A percentile compares a stretch with the other conserved stretches of the same genome.
Evolutionary conservation across 345 rosid species (phyloP).

Genomic region (Carallia pectinifolia): DNA sequence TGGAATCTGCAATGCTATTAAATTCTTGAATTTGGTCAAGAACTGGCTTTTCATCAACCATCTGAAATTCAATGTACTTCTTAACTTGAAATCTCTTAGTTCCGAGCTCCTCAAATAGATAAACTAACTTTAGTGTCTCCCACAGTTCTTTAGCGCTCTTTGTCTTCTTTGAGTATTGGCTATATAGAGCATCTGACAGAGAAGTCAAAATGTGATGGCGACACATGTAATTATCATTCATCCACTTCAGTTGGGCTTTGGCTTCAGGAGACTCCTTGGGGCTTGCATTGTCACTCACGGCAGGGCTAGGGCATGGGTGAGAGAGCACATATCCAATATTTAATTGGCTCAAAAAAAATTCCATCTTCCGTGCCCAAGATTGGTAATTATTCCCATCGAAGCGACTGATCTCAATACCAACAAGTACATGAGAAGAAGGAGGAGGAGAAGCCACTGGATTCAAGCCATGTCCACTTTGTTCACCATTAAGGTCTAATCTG

Average conservation of each 20-base stretch:
- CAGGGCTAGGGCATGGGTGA: conserved; percentile 46
- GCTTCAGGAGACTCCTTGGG: conserved; percentile 28
- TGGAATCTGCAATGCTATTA: conserved; percentile 65
- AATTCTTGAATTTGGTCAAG: conserved; percentile 59
- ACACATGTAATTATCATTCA: conserved; percentile 65
- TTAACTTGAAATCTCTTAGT: conserved; percentile 66
- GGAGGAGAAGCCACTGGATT: conserved; percentile 8
- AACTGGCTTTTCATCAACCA: conserved; percentile 55
- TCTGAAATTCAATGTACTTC: conserved; percentile 71
- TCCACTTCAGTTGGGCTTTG: conserved; percentile 53
- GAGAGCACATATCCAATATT: conserved; percentile 58
- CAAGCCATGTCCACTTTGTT: conserved; percentile 9
- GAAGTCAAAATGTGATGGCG: conserved; percentile 56
- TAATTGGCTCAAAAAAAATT: conserved; percentile 61
- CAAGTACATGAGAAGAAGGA: conserved; percentile 30
- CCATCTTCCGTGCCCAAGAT: conserved; percentile 62
- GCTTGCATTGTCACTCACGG: conserved; percentile 29
- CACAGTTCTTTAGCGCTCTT: conserved; percentile 72
- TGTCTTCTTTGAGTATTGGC: conserved; percentile 48
- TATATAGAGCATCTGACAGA: conserved; percentile 64
- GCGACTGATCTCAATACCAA: conserved; percentile 45
- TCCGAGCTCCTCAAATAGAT: conserved; percentile 58
- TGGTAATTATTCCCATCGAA: conserved; percentile 74
- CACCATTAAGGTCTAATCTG: conserved; percentile 26
- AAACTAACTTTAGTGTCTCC: conserved; percentile 69